phyloP scores from a whole-genome alignment of 805 yeast genomes.

The Schwanniomyces polymorphus region DNA sequence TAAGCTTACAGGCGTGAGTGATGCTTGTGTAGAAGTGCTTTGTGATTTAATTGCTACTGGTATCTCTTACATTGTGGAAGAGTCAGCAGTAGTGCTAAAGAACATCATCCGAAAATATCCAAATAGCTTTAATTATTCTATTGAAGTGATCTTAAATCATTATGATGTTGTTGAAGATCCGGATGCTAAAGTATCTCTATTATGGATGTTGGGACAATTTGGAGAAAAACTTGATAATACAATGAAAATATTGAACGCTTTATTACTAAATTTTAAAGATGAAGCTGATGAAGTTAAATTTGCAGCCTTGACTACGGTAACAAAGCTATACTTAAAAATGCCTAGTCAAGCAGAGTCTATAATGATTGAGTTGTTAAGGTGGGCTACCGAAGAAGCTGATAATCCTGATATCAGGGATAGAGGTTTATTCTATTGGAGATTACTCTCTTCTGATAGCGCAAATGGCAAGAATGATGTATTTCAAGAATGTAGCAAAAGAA shows the following conservation, averaged over 20 bases:
- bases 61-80: conserved; percentile 76
- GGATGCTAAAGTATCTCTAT: conserved; percentile 73
- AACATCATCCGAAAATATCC: conserved; percentile 80
- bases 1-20: conserved; percentile 62
- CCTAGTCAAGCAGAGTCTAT: conserved; percentile 57
- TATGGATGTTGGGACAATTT: conserved; percentile 84
- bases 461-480: conserved; percentile 41
- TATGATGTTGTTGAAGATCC: conserved; percentile 61
- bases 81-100: conserved; percentile 71
- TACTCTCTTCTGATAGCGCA: conserved; percentile 49
- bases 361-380: conserved; percentile 58
- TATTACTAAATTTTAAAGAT: conserved; percentile 49
- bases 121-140: conserved; percentile 40
- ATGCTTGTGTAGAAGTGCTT: conserved; percentile 62
- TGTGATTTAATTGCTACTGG: conserved; percentile 61
- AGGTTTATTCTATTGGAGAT: conserved; percentile 83
- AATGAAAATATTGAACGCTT: conserved; percentile 37
- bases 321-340: conserved; percentile 61
- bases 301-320: conserved; percentile 69
- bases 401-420: conserved; percentile 88
- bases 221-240: conserved; percentile 46
- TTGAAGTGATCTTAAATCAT: conserved; percentile 27
- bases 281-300: conserved; percentile 77
- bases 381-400: conserved; percentile 70
- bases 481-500: conserved; percentile 36